A percentile compares a stretch with the other conserved stretches of the same genome.
Evolutionary conservation across 1,284 basidiomycete species (phyloP).

Genomic region (Entoloma clypeatum): DNA sequence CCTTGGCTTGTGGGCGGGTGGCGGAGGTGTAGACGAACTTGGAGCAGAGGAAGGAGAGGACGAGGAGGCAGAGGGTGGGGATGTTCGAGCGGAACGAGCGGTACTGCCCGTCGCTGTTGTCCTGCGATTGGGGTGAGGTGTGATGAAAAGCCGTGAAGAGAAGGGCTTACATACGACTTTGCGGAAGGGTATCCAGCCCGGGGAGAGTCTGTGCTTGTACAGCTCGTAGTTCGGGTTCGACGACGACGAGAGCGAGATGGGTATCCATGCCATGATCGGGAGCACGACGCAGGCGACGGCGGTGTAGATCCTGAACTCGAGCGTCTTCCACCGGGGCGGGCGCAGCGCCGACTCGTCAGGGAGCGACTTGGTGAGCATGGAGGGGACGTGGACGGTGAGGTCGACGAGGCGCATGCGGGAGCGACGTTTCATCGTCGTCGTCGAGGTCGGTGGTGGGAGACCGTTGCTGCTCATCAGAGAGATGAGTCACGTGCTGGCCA

Average conservation of each 20-base stretch:
- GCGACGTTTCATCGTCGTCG: too few relatives aligned
- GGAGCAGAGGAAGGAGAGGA: too few relatives aligned
- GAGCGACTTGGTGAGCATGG: conserved; percentile 13
- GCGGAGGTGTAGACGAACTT: conserved; percentile 48
- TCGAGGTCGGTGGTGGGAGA: too few relatives aligned
- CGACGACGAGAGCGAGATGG: conserved; percentile 61
- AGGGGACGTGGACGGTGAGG: conserved; percentile 27
- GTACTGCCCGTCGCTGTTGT: conserved; percentile 85
- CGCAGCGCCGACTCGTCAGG: conserved; percentile 19
- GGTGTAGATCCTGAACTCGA: conserved; percentile 83
- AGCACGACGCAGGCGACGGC: conserved; percentile 60
- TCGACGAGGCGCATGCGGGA: conserved; percentile 22
- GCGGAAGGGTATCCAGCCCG: conserved; percentile 68
- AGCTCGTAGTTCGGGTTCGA: conserved; percentile 70
- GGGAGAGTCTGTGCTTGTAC: conserved; percentile 59
- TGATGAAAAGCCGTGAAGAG: conserved; percentile 11
- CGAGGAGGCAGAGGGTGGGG: conserved; percentile 40
- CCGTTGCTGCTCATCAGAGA: too few relatives aligned
- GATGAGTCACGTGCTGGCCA: too few relatives aligned
- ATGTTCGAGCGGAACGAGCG: conserved; percentile 69
- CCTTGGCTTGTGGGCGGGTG: conserved; percentile 28
- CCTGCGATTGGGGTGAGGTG: conserved; percentile 44
- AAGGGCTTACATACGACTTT: conserved; percentile 49
- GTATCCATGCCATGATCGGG: conserved; percentile 79
- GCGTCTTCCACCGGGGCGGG: conserved; percentile 70